phyloP scores from a whole-genome alignment of 83 land plant species.

The Picea engelmannii region DNA sequence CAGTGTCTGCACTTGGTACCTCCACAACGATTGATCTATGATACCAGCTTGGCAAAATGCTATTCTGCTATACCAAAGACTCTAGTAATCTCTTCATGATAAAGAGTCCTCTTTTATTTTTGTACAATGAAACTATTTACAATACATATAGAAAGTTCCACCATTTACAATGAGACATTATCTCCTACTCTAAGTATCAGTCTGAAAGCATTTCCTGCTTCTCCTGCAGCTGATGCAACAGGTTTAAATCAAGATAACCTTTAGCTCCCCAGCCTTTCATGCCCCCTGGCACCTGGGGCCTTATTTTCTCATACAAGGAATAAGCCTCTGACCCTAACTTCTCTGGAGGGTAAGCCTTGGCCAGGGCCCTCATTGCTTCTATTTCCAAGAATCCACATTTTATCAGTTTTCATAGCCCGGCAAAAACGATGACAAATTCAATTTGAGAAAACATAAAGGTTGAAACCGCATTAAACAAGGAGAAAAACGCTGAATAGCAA shows the following conservation, averaged over 20 bases:
- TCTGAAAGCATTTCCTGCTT: background rate
- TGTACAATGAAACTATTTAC: background rate
- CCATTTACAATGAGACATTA: background rate
- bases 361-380: constrained; percentile 27
- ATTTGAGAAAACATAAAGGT: background rate
- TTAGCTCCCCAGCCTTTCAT: constrained; percentile 39
- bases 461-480: background rate
- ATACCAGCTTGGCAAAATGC: no score
- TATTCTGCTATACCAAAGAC: no score
- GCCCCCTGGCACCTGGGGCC: constrained; percentile 32
- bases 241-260: constrained; percentile 26
- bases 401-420: background rate
- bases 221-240: background rate
- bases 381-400: constrained; percentile 3
- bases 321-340: constrained; percentile 32
- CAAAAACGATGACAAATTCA: background rate
- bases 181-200: background rate
- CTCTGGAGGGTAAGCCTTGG: constrained; percentile 18
- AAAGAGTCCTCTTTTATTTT: no score
- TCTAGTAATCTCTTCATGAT: no score
- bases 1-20: no score
- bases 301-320: constrained; percentile 35
- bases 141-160: background rate
- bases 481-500: no score
- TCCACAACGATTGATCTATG: no score